Conservation (phyloP, 495 filamentous ascomycete species). For the Collariella sp. region DNA sequence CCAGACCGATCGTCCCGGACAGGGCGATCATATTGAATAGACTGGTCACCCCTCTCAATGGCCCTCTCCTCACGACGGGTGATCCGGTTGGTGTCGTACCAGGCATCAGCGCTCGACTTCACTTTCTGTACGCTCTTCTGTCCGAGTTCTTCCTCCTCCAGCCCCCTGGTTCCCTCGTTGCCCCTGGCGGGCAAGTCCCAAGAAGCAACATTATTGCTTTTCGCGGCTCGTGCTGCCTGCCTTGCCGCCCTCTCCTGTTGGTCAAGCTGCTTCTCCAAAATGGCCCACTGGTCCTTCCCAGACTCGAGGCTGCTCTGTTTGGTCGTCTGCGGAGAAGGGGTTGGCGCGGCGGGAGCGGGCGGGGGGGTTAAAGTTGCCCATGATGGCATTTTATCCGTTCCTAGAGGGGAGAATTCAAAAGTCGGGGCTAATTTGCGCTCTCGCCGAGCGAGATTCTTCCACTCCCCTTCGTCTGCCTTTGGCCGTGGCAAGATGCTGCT, state of each 20-base stretch:
- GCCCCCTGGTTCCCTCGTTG: not conserved
- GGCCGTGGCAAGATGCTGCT: not conserved
- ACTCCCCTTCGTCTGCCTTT: not conserved
- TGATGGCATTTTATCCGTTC: not conserved
- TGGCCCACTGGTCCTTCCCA: not conserved
- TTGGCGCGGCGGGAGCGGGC: not conserved
- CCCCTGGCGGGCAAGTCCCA: conserved; percentile 14
- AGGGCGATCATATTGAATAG: too few species aligned
- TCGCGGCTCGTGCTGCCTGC: not conserved
- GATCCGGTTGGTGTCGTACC: too few species aligned
- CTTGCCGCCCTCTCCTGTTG: not conserved
- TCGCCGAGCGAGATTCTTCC: conserved; percentile 5
- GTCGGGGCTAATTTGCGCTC: not conserved
- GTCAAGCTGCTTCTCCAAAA: not conserved
- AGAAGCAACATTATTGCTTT: too few species aligned
- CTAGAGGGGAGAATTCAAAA: not conserved
- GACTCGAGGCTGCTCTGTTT: not conserved
- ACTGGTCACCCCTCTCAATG: not conserved
- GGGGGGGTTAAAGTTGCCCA: not conserved
- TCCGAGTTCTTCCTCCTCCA: not conserved
- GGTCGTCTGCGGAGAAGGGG: not conserved
- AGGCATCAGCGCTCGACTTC: not conserved
- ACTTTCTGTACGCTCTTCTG: not conserved
- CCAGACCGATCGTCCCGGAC: not conserved
- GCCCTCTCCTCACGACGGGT: not conserved